Conservation (phyloP, 176 grass and related monocot species). For the Eleusine coracana region DNA sequence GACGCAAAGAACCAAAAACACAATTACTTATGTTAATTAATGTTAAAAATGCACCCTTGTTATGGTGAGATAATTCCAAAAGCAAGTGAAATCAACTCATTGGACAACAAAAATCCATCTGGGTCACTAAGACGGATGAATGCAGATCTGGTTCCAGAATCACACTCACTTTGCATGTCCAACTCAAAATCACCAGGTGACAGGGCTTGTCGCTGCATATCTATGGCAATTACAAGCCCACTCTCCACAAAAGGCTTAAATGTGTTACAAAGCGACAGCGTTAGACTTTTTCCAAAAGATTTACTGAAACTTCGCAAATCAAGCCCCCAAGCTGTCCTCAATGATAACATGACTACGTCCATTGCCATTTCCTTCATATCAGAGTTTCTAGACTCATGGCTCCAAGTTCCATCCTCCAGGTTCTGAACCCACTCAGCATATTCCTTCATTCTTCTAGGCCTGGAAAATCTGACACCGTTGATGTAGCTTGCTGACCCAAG, state of each 20-base stretch:
- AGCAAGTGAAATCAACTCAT: slow-evolving; percentile 90
- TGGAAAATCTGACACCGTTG: slow-evolving; percentile 70
- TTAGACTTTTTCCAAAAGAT: slow-evolving; percentile 60
- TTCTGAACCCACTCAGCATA: slow-evolving; percentile 79
- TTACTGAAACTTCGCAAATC: slow-evolving; percentile 65
- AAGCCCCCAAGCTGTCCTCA: slow-evolving; percentile 80
- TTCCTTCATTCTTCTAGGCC: slow-evolving; percentile 80
- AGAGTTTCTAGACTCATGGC: slow-evolving; percentile 33
- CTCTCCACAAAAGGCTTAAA: slow-evolving; percentile 70
- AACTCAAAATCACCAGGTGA: slow-evolving; percentile 54
- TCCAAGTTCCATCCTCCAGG: slow-evolving; percentile 57
- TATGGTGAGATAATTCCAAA: slow-evolving; percentile 78
- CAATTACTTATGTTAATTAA: background rate
- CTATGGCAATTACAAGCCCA: slow-evolving; percentile 68
- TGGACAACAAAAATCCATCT: slow-evolving; percentile 84
- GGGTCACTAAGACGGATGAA: slow-evolving; percentile 84
- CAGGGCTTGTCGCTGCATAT: slow-evolving; percentile 51
- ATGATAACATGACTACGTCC: slow-evolving; percentile 83
- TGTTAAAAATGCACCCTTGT: background rate
- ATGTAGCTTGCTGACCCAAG: slow-evolving; percentile 86
- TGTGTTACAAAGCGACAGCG: slow-evolving; percentile 51
- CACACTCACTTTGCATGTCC: slow-evolving; percentile 31
- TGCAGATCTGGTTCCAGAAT: slow-evolving; percentile 43
- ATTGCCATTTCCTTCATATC: slow-evolving; percentile 78
- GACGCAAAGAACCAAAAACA: slow-evolving; percentile 7